Conservation (phyloP, 2,329 filamentous ascomycete species). For the Hymenoscyphus infarciens region DNA sequence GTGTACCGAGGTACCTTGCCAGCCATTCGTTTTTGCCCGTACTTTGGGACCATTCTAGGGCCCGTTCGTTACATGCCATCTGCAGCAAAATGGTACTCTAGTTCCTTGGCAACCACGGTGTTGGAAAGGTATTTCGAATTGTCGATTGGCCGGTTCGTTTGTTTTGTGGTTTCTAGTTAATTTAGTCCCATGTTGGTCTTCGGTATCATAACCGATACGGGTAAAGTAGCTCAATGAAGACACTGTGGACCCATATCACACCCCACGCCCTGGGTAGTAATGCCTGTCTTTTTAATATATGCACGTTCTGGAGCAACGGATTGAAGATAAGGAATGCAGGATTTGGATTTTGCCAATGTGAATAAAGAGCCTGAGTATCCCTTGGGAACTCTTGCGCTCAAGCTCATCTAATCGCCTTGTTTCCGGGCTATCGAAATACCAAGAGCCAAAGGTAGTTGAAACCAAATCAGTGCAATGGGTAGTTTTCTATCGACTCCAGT, state of each 20-base stretch:
- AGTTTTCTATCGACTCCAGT: background rate
- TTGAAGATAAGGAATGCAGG: conserved; percentile 1
- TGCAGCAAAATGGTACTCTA: background rate
- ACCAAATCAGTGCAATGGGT: background rate
- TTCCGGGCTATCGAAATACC: background rate
- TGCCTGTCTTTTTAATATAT: background rate
- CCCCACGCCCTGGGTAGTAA: background rate
- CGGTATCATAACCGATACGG: background rate
- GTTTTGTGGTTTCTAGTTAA: background rate
- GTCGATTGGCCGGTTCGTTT: background rate
- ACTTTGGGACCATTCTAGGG: background rate
- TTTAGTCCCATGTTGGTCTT: background rate
- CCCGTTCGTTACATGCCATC: background rate
- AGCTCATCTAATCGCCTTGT: background rate
- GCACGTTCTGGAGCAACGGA: background rate
- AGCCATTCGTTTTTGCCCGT: background rate
- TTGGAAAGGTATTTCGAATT: background rate
- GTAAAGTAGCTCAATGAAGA: background rate
- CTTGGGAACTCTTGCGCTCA: background rate
- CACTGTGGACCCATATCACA: background rate
- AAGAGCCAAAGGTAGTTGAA: background rate
- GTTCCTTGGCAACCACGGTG: background rate
- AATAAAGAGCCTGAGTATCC: background rate
- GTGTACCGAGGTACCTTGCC: background rate
- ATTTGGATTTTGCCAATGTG: background rate